These are phyloP conservation scores for Capsaspora owczarzaki DNA, from an alignment of 78 protist species.

Conservation along the genomic window DNA sequence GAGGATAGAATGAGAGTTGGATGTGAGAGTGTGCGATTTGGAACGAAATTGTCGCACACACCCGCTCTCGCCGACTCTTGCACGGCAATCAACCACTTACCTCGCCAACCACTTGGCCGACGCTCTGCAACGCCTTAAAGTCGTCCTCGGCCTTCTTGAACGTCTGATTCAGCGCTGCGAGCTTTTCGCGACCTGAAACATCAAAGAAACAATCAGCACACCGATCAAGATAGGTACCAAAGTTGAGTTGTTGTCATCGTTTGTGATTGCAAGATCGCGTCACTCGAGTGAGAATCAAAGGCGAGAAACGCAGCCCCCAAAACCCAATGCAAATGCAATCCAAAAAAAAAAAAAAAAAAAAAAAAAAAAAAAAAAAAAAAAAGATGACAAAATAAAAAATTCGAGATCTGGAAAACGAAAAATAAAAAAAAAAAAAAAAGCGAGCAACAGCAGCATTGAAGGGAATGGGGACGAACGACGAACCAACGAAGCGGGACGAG, in stretches of 20 bases:
- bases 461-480: too few relatives aligned
- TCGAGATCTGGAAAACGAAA: too few relatives aligned
- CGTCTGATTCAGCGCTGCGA: slow-evolving; percentile 41
- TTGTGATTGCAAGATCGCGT: too few relatives aligned
- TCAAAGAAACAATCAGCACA: background rate
- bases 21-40: too few relatives aligned
- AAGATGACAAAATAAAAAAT: background rate
- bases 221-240: too few relatives aligned
- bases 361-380: background rate
- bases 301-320: background rate
- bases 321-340: background rate
- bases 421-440: too few relatives aligned
- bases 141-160: slow-evolving; percentile 91
- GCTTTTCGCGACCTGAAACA: slow-evolving; percentile 28
- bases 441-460: too few relatives aligned
- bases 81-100: slow-evolving; percentile 28
- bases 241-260: too few relatives aligned
- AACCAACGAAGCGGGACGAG: too few relatives aligned
- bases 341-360: background rate
- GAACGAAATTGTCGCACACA: background rate
- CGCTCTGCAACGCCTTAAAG: slow-evolving; percentile 92
- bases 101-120: slow-evolving; percentile 97
- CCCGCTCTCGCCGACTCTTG: background rate
- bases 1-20: background rate
- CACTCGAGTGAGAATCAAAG: background rate